These are phyloP conservation scores for Pyrenopolyporus hunteri DNA, from an alignment of 495 filamentous ascomycete genomes.

Conservation along the genomic window DNA sequence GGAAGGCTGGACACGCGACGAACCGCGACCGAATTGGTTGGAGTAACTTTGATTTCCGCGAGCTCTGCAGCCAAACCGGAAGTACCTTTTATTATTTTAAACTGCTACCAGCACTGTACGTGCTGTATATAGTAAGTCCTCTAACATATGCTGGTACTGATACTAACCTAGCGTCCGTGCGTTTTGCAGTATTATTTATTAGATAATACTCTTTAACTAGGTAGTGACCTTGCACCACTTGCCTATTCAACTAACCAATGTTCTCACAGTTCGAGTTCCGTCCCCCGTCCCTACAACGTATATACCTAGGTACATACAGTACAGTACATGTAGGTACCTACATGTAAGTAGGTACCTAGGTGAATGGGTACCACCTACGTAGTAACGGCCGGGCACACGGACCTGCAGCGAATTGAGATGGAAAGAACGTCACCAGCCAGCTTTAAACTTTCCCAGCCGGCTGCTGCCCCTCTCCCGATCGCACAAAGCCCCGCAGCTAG, in stretches of 20 bases:
- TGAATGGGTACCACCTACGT: too few species aligned
- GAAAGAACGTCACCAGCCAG: conserved; percentile 35
- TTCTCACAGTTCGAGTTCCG: neutral
- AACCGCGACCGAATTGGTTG: conserved; percentile 35
- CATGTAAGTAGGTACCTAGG: too few species aligned
- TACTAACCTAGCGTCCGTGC: conserved; percentile 12
- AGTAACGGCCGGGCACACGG: conserved; percentile 21
- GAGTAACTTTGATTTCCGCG: conserved; percentile 30
- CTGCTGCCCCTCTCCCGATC: conserved; percentile 32
- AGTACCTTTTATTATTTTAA: conserved; percentile 22
- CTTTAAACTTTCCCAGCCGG: too few species aligned
- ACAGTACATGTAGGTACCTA: neutral
- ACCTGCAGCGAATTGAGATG: conserved; percentile 27
- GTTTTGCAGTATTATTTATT: conserved; percentile 3
- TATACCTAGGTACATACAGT: neutral
- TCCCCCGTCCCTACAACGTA: neutral
- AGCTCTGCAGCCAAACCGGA: conserved; percentile 9
- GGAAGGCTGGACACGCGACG: conserved; percentile 40
- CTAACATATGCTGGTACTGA: too few species aligned
- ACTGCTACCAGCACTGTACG: too few species aligned
- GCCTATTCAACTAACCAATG: neutral
- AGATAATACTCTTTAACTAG: too few species aligned
- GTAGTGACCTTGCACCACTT: too few species aligned
- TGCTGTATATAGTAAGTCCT: too few species aligned
- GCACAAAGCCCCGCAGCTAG: conserved; percentile 38